A percentile compares a stretch with the other conserved stretches of the same genome.
These are phyloP conservation scores for Escallonia rubra DNA, from an alignment of 129 eudicot species.

Conservation along the genomic window DNA sequence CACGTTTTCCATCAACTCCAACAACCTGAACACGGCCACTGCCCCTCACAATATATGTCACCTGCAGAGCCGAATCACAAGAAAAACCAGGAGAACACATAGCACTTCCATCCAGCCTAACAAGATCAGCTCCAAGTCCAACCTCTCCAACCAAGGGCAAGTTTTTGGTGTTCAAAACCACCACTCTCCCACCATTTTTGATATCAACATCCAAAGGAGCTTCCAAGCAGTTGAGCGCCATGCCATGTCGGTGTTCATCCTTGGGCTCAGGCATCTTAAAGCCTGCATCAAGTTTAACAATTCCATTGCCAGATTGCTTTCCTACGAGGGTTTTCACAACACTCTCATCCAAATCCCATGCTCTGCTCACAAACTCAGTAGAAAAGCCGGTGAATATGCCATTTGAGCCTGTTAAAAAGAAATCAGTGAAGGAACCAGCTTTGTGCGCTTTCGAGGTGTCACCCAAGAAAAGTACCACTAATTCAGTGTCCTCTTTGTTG, in stretches of 20 bases:
- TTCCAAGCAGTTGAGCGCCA: constrained; percentile 73
- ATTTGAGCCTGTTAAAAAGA: constrained; percentile 67
- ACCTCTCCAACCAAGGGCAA: constrained; percentile 88
- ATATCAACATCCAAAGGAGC: constrained; percentile 89
- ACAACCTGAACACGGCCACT: constrained; percentile 83
- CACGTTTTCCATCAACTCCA: constrained; percentile 83
- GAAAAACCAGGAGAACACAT: constrained; percentile 96
- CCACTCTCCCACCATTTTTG: constrained; percentile 69
- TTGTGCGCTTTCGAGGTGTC: constrained; percentile 77
- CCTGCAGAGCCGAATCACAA: constrained; percentile 80
- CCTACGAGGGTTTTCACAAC: constrained; percentile 55
- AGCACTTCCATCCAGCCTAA: constrained; percentile 60
- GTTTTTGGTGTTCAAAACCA: constrained; percentile 74
- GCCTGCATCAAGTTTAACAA: constrained; percentile 49
- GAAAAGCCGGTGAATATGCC: constrained; percentile 93
- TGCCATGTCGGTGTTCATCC: constrained; percentile 43
- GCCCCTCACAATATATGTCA: constrained; percentile 71
- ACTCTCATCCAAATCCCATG: constrained; percentile 72
- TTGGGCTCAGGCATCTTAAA: constrained; percentile 70
- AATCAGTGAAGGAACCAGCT: constrained; percentile 66
- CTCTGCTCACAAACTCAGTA: constrained; percentile 67
- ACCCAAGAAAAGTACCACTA: constrained; percentile 67
- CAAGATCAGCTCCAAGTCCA: constrained; percentile 83
- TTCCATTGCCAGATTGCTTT: constrained; percentile 56
- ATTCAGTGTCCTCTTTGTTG: constrained; percentile 82